Base-by-base conservation (phyloP, 2,329 filamentous ascomycete species). In the Colletotrichum agaves region DNA sequence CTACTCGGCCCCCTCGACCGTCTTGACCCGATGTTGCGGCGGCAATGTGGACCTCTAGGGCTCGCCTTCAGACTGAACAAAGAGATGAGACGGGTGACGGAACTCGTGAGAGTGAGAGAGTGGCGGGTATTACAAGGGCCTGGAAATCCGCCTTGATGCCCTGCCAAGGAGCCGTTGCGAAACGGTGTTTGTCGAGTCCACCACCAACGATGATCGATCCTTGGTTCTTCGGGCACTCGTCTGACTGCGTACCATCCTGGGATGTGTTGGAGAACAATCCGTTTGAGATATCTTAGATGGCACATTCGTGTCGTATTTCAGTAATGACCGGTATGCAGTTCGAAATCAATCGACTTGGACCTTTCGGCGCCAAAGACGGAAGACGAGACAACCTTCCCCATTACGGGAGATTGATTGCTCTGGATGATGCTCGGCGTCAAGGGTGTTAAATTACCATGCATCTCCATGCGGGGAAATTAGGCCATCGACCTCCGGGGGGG, bases 381-480 rank as follows among this genome's bases (percentile, higher is more conserved):
- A 31, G 47, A 19, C 12, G 31, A 17, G 27, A 47, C 27, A 41
- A 5, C 59, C 52, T 35, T 44, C 31, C n/a, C 44, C 44, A 27
- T 52, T 55, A 55, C 52, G 53, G 60, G 63, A 49, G 44, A 43
- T 33, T 49, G 44, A 43, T 33, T 49, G 39, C 43, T 17, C 27
- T 50, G 39, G 33, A 47, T 31, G 13, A 11, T 52, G 19, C 64
- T 59, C 43, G 64, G 64, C 53, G 23, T 12, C 61, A 64, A 39
- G 64, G 61, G 33, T 47, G 1, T 12, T n/a, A n/a, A n/a, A n/a
- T n/a, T 39, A 53, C 60, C 47, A 17, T 46, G 27, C 46, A 33
- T 55, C 39, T 31, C 53, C 47, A 64, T 64, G 64, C 61, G 53
- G 64, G 64, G 64, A 64, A 47, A 53, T 63, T 59, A 44, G 17